Conservation (phyloP, 2,329 filamentous ascomycete species). For the Pseudopyrenochaeta lycopersici region DNA sequence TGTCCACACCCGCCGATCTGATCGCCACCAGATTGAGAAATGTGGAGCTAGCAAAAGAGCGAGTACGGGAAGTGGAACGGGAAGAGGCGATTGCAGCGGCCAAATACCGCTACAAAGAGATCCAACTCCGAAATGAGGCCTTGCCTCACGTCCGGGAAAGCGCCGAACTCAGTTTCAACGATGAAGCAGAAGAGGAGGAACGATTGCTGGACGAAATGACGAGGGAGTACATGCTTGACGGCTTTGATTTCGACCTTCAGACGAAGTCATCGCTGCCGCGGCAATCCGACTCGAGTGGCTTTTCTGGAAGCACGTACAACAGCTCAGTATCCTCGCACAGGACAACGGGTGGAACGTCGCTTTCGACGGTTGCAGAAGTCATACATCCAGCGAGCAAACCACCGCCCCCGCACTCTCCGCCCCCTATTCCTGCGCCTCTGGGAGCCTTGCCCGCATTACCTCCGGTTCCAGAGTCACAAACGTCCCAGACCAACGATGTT, state of each 20-base stretch:
- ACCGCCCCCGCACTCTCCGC: constrained; percentile 36
- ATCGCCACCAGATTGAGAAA: constrained; percentile 58
- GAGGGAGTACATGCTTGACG: constrained; percentile 80
- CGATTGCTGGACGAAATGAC: constrained; percentile 83
- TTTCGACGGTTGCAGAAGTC: constrained; percentile 78
- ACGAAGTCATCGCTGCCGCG: constrained; percentile 75
- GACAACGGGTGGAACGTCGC: constrained; percentile 70
- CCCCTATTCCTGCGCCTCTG: constrained; percentile 38
- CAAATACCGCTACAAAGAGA: constrained; percentile 65
- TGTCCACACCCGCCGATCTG: constrained; percentile 36
- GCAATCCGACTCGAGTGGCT: constrained; percentile 82
- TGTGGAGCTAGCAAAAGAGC: constrained; percentile 79
- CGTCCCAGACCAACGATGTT: constrained; percentile 30
- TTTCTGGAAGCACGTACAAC: constrained; percentile 81
- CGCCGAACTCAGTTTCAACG: constrained; percentile 43
- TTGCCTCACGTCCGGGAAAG: constrained; percentile 50
- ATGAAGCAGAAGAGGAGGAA: constrained; percentile 60
- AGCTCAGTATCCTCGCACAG: constrained; percentile 79
- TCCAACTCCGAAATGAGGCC: constrained; percentile 57
- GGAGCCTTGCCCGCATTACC: constrained; percentile 41
- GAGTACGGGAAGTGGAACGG: constrained; percentile 75
- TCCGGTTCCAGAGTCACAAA: constrained; percentile 41
- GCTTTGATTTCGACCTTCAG: constrained; percentile 78
- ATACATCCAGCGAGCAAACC: constrained; percentile 52
- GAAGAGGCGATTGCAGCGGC: constrained; percentile 71